Conservation (phyloP, 2,329 filamentous ascomycete genomes). For the Dothistroma septosporum region DNA sequence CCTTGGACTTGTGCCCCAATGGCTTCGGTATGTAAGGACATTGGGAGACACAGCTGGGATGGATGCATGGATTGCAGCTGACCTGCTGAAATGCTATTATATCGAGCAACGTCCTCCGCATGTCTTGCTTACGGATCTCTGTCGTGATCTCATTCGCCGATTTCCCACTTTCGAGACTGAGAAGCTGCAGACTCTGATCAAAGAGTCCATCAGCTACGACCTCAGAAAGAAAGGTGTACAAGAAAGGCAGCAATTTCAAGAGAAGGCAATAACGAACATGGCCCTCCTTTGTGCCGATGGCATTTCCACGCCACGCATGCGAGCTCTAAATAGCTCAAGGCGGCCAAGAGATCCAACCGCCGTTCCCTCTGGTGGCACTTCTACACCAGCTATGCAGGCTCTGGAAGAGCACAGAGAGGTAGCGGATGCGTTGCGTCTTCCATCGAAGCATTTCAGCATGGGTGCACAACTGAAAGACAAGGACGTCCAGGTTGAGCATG, state of each 20-base stretch:
- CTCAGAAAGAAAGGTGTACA: slow-evolving; percentile 19
- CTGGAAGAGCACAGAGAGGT: no score
- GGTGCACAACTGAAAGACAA: no score
- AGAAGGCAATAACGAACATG: slow-evolving; percentile 8
- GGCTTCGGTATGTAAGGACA: slow-evolving; percentile 22
- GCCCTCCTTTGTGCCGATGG: background rate
- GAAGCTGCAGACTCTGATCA: slow-evolving; percentile 21
- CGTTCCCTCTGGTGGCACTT: no score
- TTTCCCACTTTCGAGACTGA: slow-evolving; percentile 20
- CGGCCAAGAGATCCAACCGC: no score
- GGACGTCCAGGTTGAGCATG: no score
- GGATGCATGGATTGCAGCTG: slow-evolving; percentile 16
- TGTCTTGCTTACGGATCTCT: slow-evolving; percentile 26
- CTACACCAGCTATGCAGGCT: no score
- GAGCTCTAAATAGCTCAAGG: no score
- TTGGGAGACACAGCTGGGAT: slow-evolving; percentile 20
- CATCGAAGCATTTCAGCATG: no score
- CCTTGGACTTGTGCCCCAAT: slow-evolving; percentile 23
- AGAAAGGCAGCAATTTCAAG: background rate
- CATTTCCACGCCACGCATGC: background rate
- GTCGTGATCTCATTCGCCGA: slow-evolving; percentile 17
- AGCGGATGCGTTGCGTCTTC: no score
- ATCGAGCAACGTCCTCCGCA: slow-evolving; percentile 27
- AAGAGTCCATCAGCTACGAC: slow-evolving; percentile 28
- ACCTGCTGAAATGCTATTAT: slow-evolving; percentile 27